Evolutionary conservation across 2,329 filamentous ascomycete species (phyloP).

Genomic region (Sordariomycetes sp.): DNA sequence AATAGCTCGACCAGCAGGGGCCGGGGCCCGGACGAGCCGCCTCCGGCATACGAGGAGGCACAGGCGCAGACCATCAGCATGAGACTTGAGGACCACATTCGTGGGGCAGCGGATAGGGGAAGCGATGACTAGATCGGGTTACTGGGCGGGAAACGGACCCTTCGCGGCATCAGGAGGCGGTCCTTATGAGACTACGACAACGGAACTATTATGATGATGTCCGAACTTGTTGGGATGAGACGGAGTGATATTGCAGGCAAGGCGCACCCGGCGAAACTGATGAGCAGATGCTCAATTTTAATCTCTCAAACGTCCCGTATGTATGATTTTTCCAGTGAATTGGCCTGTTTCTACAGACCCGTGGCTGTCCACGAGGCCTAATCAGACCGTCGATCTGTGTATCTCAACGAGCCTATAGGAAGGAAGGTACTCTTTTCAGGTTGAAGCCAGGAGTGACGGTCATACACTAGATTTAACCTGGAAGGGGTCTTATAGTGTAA

Average conservation of each 20-base stretch:
- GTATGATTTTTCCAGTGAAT: not conserved
- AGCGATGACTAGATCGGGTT: constrained; percentile 11
- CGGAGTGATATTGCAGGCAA: not conserved
- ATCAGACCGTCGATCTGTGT: no score
- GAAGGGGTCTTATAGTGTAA: no score
- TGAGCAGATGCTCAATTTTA: not conserved
- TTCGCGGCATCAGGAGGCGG: not conserved
- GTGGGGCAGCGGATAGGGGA: constrained; percentile 59
- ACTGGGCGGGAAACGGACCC: not conserved
- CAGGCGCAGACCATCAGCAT: constrained; percentile 58
- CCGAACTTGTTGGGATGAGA: not conserved
- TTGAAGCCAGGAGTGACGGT: no score
- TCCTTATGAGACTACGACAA: not conserved
- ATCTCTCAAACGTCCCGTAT: not conserved
- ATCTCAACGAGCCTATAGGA: no score
- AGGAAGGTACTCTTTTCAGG: no score
- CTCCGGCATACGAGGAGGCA: constrained; percentile 84
- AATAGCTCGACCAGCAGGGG: constrained; percentile 24
- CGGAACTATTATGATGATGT: not conserved
- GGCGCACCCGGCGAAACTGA: not conserved
- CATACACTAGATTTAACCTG: no score
- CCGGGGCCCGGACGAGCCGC: constrained; percentile 58
- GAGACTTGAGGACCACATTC: constrained; percentile 58
- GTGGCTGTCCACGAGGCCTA: no score
- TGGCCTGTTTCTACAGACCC: not conserved